Base-by-base conservation (phyloP, 83 land plant species). In the Isoetes engelmannii region DNA sequence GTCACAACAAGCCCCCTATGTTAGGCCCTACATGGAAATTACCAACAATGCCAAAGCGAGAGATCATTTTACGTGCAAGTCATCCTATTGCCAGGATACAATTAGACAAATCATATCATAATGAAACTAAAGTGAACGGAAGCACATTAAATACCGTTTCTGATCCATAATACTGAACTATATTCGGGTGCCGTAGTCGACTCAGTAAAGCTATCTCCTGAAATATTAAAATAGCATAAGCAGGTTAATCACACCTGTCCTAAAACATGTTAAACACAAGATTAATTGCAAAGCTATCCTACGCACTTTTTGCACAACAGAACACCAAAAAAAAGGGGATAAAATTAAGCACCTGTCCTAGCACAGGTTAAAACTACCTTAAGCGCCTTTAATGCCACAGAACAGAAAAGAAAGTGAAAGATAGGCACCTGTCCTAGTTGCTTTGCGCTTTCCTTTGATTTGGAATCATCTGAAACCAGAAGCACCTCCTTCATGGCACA, bases 401-500 rank as follows among this genome's bases (percentile, higher is more conserved):
- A 12, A 51, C 13, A 51, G 13, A 51, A 17, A 51, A 17, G 17
- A 17, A 51, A 51, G 55, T 51, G 3, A 51, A 51, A 12, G 18
- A 12, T 37, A 19, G 3, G 37, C 37, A 84, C 92, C 77, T 88
- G 92, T 46, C 60, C 67, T 59, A 88, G 69, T 68, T 88, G 92
- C 70, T 86, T 82, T 75, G 80, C 87, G 81, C 92, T 86, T 80
- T 88, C 92, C 67, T 75, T 88, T 41, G 92, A 88, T 67, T 88
- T 88, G 18, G 92, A 74, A 78, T 88, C 92, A 78, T 88, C 92
- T 48, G 86, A 76, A 70, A 81, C 79, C 43, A 88, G 70, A 7
- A 85, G 75, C 8, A 88, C 92, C 67, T 88, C 92, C 75, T 88
- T 88, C 92, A 88, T 88, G 18, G 92, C 92, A 80, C 92, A 88